phyloP scores from a whole-genome alignment of 805 yeast species.

The Candida berthetii region DNA sequence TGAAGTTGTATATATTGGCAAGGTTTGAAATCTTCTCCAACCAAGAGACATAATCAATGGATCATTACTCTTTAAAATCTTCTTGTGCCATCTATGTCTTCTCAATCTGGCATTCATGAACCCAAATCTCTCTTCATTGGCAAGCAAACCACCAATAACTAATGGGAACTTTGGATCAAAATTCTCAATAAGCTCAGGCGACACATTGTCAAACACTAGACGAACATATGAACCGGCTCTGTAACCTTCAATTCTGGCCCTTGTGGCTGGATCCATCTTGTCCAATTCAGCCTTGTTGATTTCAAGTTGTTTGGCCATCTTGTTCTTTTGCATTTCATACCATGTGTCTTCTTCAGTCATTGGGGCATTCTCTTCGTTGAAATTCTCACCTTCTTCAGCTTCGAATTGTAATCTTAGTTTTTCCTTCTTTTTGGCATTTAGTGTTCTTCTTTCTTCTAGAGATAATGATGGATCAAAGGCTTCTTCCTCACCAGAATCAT shows the following conservation, averaged over 20 bases:
- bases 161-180: conserved; percentile 84
- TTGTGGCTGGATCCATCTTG: conserved; percentile 66
- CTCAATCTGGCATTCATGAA: conserved; percentile 88
- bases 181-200: conserved; percentile 86
- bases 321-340: conserved; percentile 96
- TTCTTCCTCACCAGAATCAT: conserved; percentile 21
- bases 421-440: conserved; percentile 87
- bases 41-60: conserved; percentile 92
- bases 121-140: conserved; percentile 92
- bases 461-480: conserved; percentile 34
- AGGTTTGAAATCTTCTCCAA: conserved; percentile 97
- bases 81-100: conserved; percentile 98
- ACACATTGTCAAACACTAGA: conserved; percentile 72
- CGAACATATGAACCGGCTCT: conserved; percentile 93
- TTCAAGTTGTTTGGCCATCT: conserved; percentile 92
- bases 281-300: conserved; percentile 80
- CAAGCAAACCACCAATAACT: conserved; percentile 82
- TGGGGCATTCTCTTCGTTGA: conserved; percentile 60
- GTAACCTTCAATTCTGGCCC: conserved; percentile 83
- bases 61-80: conserved; percentile 90
- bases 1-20: conserved; percentile 92
- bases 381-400: conserved; percentile 66
- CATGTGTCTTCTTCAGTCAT: conserved; percentile 89
- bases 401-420: conserved; percentile 86
- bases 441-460: conserved; percentile 67